Base-by-base conservation (phyloP, 2,329 filamentous ascomycete genomes). In the Trichoderma breve region DNA sequence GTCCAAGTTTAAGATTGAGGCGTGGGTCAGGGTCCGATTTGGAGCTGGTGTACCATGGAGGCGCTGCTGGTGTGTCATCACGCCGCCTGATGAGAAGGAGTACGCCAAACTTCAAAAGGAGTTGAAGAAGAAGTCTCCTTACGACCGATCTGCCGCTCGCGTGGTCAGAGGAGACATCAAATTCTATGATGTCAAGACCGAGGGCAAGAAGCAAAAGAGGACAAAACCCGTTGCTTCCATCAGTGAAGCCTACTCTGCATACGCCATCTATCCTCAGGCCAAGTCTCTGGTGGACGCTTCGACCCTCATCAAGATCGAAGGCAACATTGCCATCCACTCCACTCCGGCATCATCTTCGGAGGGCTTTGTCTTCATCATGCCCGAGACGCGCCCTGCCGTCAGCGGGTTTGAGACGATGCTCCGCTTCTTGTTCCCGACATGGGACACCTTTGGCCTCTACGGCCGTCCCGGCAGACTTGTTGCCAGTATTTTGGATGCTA, bases 281-380 rank as follows among this genome's bases (percentile, higher is more conserved):
- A 97, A 97, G 82, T 92, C 93, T 0, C 85, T 99, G 51, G 97
- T 99, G 72, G 95, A 99, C 76, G 93, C 95, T 72, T 98, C 96
- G 1, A 98, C 95, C 0, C 84, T 99, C 73, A 88, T 98, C 74
- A 99, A 99, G 82, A 88, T 99, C 32, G 96, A 99, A 82, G 96
- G 95, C 11, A 90, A 90, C 74, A 94, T 99, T 73, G 94, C 92
- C 0, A 93, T 98, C 51, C 94, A 98, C 82, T 91, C 92, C 0
- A 88, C 90, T 14, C 91, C 93, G 9, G 90, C 93, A 28, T 91
- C 92, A 0, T 90, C 90, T 3, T 92, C 92, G 0, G 96, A 99
- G 80, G 96, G 96, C 0, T 98, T 98, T 77, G 93, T 99, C 5
- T 99, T 99, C 78, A 91, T 98, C 76, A 98, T 99, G 95, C 96